Percentiles rank a stretch among this genome's conserved stretches.
Conservation (phyloP, 176 grass and related monocot species). For the Eremochloa ophiuroides region DNA sequence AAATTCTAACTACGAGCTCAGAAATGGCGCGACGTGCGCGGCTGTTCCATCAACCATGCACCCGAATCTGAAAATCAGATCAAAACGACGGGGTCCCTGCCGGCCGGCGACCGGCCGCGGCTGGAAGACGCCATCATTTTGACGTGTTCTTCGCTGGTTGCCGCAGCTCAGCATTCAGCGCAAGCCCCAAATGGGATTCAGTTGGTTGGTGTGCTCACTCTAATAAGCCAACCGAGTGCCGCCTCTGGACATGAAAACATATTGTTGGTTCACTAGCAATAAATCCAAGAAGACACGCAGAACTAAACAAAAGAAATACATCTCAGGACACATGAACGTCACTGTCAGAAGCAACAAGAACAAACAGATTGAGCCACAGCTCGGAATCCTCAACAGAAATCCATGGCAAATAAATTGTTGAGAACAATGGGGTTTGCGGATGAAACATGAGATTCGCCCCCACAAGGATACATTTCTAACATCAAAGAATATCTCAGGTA, state of each 20-base stretch:
- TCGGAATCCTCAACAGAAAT: background rate
- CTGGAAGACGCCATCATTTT: background rate
- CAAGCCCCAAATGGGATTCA: background rate
- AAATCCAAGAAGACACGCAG: background rate
- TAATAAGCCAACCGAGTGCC: background rate
- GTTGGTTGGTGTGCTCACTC: background rate
- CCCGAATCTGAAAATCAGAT: background rate
- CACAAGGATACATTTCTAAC: too few species aligned
- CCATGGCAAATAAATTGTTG: background rate
- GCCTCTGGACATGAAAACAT: background rate
- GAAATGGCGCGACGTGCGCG: background rate
- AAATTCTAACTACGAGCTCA: background rate
- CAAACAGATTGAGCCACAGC: background rate
- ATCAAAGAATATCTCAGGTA: constrained; percentile 8
- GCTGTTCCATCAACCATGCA: background rate
- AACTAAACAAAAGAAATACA: background rate
- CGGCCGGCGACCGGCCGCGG: background rate
- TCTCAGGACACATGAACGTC: background rate
- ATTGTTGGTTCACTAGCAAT: background rate
- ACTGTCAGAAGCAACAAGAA: background rate
- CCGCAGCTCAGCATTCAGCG: background rate
- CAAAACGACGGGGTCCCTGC: background rate
- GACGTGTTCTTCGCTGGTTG: background rate
- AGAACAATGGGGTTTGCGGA: background rate
- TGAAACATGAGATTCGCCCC: background rate